Percentiles rank a stretch among this genome's conserved stretches.
phyloP scores from a whole-genome alignment of 495 filamentous ascomycete species.

The Annulohypoxylon stygium region DNA sequence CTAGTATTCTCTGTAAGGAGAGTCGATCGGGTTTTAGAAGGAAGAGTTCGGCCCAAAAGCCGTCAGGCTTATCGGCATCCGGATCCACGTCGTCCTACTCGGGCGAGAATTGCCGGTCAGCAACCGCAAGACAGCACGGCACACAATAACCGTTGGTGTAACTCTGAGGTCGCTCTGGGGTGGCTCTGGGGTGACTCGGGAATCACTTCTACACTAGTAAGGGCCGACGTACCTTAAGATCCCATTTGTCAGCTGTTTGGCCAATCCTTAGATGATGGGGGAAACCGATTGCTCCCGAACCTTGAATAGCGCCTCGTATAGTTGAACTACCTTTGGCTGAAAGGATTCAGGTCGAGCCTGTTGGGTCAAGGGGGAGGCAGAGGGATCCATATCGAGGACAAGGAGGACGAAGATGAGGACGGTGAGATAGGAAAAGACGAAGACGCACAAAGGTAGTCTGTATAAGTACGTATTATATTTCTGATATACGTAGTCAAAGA shows the following conservation, averaged over 20 bases:
- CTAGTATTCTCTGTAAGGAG: conserved; percentile 74
- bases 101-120: conserved; percentile 28
- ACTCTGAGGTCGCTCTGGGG: too few relatives aligned
- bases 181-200: too few relatives aligned
- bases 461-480: not conserved
- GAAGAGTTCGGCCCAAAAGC: conserved; percentile 98
- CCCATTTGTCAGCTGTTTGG: conserved; percentile 48
- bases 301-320: conserved; percentile 90
- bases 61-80: conserved; percentile 75
- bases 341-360: conserved; percentile 91
- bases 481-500: not conserved
- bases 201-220: not conserved
- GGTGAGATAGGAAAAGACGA: not conserved
- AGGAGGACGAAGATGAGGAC: not conserved
- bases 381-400: conserved; percentile 77
- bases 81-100: conserved; percentile 67
- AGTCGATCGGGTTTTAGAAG: conserved; percentile 81
- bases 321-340: conserved; percentile 89
- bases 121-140: not conserved
- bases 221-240: conserved; percentile 46
- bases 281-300: conserved; percentile 63
- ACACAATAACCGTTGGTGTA: too few relatives aligned
- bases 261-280: conserved; percentile 30
- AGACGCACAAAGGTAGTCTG: conserved; percentile 10
- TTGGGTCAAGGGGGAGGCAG: conserved; percentile 91